phyloP scores from a whole-genome alignment of 1,284 basidiomycete genomes.

The Gastroboletus turbinatus region DNA sequence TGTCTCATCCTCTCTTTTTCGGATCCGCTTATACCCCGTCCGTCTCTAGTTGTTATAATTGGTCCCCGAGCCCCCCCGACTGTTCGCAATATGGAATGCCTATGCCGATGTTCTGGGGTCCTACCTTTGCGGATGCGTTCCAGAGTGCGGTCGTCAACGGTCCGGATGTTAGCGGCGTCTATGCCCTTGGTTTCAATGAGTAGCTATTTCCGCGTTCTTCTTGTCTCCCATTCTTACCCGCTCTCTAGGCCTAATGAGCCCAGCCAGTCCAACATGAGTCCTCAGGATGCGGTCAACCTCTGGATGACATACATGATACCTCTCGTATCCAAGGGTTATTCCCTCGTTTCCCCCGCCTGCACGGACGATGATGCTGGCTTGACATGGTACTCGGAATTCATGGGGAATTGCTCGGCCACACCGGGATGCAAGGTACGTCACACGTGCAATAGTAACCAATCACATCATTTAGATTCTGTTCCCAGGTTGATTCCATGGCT shows the following conservation, averaged over 20 bases:
- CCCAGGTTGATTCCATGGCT: slow-evolving; percentile 50
- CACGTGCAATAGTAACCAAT: slow-evolving; percentile 1
- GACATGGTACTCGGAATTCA: too few species aligned
- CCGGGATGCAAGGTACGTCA: slow-evolving; percentile 50
- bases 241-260: slow-evolving; percentile 47
- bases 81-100: slow-evolving; percentile 30
- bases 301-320: slow-evolving; percentile 68
- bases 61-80: not conserved
- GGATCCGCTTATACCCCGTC: not conserved
- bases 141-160: not conserved
- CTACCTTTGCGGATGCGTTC: slow-evolving; percentile 12
- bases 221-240: slow-evolving; percentile 6
- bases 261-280: slow-evolving; percentile 59
- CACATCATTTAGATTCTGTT: slow-evolving; percentile 4
- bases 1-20: slow-evolving; percentile 15
- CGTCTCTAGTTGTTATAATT: slow-evolving; percentile 21
- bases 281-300: slow-evolving; percentile 47
- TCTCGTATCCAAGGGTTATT: slow-evolving; percentile 54
- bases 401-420: too few species aligned
- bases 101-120: slow-evolving; percentile 57
- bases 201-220: slow-evolving; percentile 28
- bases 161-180: not conserved
- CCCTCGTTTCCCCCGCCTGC: slow-evolving; percentile 63
- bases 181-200: slow-evolving; percentile 57
- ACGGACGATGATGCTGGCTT: slow-evolving; percentile 60